Evolutionary conservation across 2,329 filamentous ascomycete species (phyloP), one percentile per base, ranked within the genome.

Genomic region (Rhytidhysteron rufulum): DNA sequence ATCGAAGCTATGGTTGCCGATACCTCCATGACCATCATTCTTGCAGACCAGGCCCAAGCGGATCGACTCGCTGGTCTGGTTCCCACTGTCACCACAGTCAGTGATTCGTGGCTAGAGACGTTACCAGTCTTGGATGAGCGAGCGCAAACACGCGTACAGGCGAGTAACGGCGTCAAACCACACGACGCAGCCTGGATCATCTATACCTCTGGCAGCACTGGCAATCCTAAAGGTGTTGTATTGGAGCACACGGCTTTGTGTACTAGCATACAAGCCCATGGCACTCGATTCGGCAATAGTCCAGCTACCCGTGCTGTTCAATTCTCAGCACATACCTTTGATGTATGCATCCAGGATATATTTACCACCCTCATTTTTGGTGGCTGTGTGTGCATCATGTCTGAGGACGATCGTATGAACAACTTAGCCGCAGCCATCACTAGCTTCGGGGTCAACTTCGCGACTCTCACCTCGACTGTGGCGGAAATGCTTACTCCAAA

Each of bases 221-320:
- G 71, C 37, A 69, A 68, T 33, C 74, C 76, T 0, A 77, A 77
- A 39, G 79, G 77, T 2, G 74, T 80, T n/a, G 76, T 80, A 22
- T 76, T 82, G 41, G 77, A 75, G 7, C 81, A 85, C 48, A 65
- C 66, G 0, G 72, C 77, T 1, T 60, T 84, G 0, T 74, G 73
- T 4, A 75, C 77, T 25, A 22, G 42, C 27, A 34, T 38, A 20
- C 32, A 21, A 11, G 34, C 29, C 15, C 42, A 45, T 17, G 44
- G 38, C 8, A 22, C 10, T 15, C 8, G n/a, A 13, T 33, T 11
- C 17, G 63, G 68, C 3, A 73, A 77, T 39, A 67, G 63, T 42
- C 64, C 51, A 4, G 60, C 57, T 2, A 78, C 77, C 13, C 71
- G 83, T 4, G 73, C 80, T 4, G 67, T 80, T 9, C 64, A 72